Base-by-base conservation (phyloP, 2,329 filamentous ascomycete genomes). In the Arthroderma uncinatum region DNA sequence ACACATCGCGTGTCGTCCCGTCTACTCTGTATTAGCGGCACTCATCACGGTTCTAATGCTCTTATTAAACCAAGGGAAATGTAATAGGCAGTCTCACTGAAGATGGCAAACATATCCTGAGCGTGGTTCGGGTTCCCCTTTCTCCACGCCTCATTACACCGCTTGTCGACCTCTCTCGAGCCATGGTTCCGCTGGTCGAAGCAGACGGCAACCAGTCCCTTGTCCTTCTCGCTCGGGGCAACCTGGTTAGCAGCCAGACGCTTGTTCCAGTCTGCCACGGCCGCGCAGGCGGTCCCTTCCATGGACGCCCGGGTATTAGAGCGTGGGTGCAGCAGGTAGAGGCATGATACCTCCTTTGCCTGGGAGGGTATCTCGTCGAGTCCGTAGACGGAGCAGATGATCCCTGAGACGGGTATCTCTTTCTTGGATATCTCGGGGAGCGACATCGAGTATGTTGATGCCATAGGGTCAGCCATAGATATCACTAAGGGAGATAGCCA, bases 111-210 rank as follows among this genome's bases (percentile, higher is more conserved):
- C 90, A 98, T 95, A 70, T 98, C 93, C 67, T 89, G 83, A 0
- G 90, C 92, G 74, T 97, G 93, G 5, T 78, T 81, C 6, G 79
- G 75, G 67, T 96, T 95, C 30, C 89, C 90, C 37, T 81, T 73
- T 44, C 81, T 80, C 92, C 91, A 97, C 2, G 85, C 79, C 63
- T 85, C 77, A 69, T 96, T 97, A 25, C 86, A 83, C 16, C 78
- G 63, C 6, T 80, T 73, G 64, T 85, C 79, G 1, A 92, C 81
- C 59, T 83, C 71, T 56, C 93, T 77, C 2, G 81, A 79, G 25
- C 93, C 93, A 72, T 97, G 93, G 70, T 97, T 97, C 48, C 92
- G 82, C 75, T 95, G 90, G 73, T 97, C 93, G 70, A 95, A 95
- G 1, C 86, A 82, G 10, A 91, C 81, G 1, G 88, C 90, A 53